Percentiles rank a stretch among this genome's conserved stretches.
Conservation (phyloP, 2,329 filamentous ascomycete species). For the Penicillium sp. region DNA sequence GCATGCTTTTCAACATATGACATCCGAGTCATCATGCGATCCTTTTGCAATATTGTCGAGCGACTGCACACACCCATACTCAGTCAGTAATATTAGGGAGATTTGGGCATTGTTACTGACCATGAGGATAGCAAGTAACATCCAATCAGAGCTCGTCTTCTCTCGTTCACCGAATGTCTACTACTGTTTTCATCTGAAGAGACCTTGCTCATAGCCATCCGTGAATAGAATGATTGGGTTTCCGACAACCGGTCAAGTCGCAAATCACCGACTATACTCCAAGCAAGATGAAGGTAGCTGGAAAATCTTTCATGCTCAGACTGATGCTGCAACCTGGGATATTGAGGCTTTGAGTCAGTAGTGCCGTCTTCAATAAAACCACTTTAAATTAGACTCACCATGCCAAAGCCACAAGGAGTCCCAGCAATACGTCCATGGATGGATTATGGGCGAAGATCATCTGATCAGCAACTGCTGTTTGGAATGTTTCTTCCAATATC, state of each 20-base stretch:
- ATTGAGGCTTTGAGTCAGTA: neutral
- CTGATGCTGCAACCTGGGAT: neutral
- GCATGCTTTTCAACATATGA: neutral
- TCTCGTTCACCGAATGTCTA: neutral
- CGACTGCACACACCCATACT: neutral
- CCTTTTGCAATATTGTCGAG: conserved; percentile 1
- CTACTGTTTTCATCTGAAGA: neutral
- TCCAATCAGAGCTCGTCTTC: conserved; percentile 2
- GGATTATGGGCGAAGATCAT: conserved; percentile 2
- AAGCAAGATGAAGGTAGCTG: conserved; percentile 1
- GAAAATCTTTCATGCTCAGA: neutral
- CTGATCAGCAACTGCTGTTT: neutral
- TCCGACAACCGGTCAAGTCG: neutral
- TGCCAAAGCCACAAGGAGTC: neutral
- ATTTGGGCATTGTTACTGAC: neutral
- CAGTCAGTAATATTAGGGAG: neutral
- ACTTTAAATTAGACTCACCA: neutral
- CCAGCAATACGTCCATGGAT: neutral
- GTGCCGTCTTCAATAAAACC: neutral
- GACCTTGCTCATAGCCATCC: neutral
- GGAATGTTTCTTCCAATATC: neutral
- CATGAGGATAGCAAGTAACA: conserved; percentile 1
- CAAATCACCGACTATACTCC: neutral
- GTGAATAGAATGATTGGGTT: neutral
- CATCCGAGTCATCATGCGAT: conserved; percentile 2